Evolutionary conservation across 2,329 filamentous ascomycete species (phyloP).

Genomic region (Ophiocordyceps camponoti-floridani): DNA sequence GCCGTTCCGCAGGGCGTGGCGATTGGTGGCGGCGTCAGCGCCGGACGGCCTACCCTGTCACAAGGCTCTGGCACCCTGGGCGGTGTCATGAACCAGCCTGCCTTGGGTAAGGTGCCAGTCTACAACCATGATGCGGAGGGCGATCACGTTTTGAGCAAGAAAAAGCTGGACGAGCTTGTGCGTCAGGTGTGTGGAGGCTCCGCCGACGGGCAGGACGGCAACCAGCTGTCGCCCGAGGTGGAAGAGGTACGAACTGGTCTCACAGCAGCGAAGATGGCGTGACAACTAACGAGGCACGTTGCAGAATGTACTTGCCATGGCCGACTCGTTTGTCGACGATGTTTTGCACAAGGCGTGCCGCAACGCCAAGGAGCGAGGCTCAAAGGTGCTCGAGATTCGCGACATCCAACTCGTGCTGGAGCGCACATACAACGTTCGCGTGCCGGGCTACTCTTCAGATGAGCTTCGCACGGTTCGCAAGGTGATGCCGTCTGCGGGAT

Average conservation of each 20-base stretch:
- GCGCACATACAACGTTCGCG: constrained; percentile 75
- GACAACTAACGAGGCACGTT: not conserved
- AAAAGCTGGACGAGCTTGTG: constrained; percentile 89
- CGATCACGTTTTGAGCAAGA: constrained; percentile 88
- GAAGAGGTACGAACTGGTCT: constrained; percentile 57
- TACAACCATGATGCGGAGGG: constrained; percentile 85
- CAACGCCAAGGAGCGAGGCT: constrained; percentile 82
- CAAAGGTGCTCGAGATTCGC: constrained; percentile 75
- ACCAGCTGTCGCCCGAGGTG: constrained; percentile 74
- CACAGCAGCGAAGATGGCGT: not conserved
- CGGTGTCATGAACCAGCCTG: constrained; percentile 76
- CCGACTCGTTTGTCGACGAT: constrained; percentile 88
- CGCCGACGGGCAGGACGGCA: constrained; percentile 52
- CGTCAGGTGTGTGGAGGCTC: constrained; percentile 79
- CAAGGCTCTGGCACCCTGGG: constrained; percentile 60
- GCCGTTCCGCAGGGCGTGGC: constrained; percentile 55
- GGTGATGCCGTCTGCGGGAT: constrained; percentile 70
- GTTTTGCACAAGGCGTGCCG: constrained; percentile 76
- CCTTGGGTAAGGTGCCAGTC: constrained; percentile 61
- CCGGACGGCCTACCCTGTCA: constrained; percentile 65
- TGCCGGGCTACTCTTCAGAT: constrained; percentile 87
- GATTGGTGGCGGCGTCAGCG: constrained; percentile 41
- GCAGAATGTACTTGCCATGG: constrained; percentile 71
- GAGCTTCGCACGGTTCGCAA: constrained; percentile 90
- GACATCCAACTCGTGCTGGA: constrained; percentile 73